Evolutionary conservation across 164 flowering plant genomes (phyloP), one percentile per base, ranked within the genome.

Genomic region (Magnolia kwangsiensis): DNA sequence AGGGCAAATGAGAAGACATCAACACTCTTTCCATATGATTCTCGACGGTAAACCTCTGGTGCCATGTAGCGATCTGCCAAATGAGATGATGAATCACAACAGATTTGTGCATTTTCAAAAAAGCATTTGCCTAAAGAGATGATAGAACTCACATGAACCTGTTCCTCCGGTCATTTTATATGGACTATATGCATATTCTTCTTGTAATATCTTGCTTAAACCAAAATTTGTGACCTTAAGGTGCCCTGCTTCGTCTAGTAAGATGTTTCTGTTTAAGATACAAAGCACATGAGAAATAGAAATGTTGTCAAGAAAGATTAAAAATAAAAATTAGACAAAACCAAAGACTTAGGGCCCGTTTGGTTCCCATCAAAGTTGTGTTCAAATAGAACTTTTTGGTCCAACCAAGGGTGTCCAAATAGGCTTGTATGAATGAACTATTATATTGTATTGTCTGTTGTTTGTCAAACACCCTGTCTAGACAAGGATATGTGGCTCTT

Each of bases 1-100:
- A 89, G 66, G 69, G 92, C 92, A 80, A 88, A 89, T 0, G 92
- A 88, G 77, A 89, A 89, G 55, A 89, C 90, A 81, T 89, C 92
- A 59, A 88, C 87, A 78, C 87, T 86, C 82, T 83, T 86, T 78
- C 90, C 92, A 81, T 89, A 89, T 61, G 89, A 84, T 80, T 89
- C 92, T 71, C 90, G 79, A 59, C 92, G 87, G 76, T 82, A 89
- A 31, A 89, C 92, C 77, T 89, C 92, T 20, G 90, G 92, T 61
- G 92, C 92, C 90, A 89, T 87, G 73, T 89, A 87, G 63, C 90
- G 90, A 81, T 84, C 92, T 89, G 82, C 73, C 13, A 65, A 21
- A 65, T 65, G 10, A 23, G 68, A 65, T 20, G 63, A 21, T 7
- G 8, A 65, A 65, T 65, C 68, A 65, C 29, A 65, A 24, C 2